Percentiles rank a stretch among this genome's conserved stretches.
These are phyloP conservation scores for Dacryopinax spathularia DNA, from an alignment of 768 basidiomycete genomes.

Conservation along the genomic window DNA sequence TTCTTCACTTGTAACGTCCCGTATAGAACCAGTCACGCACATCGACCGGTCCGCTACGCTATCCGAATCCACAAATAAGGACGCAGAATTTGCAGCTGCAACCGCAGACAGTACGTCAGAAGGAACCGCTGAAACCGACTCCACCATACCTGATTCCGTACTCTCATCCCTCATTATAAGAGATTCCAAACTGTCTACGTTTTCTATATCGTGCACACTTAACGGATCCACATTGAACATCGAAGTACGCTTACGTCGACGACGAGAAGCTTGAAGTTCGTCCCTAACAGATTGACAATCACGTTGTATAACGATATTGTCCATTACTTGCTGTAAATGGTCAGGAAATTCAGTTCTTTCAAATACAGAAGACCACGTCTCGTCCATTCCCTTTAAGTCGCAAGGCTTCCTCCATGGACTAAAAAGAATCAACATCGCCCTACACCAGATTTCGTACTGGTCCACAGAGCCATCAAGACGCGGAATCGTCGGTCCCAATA, in stretches of 20 bases:
- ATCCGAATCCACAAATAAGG: no score
- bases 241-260: neutral
- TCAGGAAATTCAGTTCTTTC: conserved; percentile 1
- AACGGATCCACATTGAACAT: no score
- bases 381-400: conserved; percentile 17
- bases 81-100: no score
- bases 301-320: conserved; percentile 32
- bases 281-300: conserved; percentile 29
- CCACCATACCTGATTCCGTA: no score
- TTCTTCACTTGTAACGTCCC: no score
- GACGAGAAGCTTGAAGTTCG: conserved; percentile 13
- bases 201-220: neutral
- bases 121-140: no score
- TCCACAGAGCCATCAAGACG: conserved; percentile 17
- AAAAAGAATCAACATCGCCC: conserved; percentile 31
- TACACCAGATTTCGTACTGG: conserved; percentile 18
- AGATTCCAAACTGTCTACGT: neutral
- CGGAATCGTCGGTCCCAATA: conserved; percentile 26
- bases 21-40: no score
- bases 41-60: no score
- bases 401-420: conserved; percentile 26
- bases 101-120: no score
- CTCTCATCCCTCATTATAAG: no score
- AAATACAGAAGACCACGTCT: conserved; percentile 26
- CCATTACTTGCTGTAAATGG: conserved; percentile 15